phyloP scores from a whole-genome alignment of 495 filamentous ascomycete species.

The Immersiella caudata region DNA sequence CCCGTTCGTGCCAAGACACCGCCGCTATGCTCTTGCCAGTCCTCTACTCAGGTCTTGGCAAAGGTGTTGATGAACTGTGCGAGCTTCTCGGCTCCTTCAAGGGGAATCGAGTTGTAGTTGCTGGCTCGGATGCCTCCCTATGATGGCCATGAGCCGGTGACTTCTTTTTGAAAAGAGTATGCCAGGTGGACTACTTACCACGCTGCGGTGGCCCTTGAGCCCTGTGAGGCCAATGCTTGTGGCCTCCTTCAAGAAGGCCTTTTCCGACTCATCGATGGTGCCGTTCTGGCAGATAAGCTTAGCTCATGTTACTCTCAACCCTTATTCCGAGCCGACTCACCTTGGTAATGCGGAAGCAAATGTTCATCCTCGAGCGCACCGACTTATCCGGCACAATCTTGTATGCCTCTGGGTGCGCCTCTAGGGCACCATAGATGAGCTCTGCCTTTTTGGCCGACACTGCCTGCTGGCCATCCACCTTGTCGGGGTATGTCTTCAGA shows the following conservation, averaged over 20 bases:
- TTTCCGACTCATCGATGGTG: slow-evolving; percentile 65
- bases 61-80: slow-evolving; percentile 61
- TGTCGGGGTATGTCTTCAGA: slow-evolving; percentile 60
- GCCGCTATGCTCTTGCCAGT: neutral
- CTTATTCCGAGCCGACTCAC: slow-evolving; percentile 28
- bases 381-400: slow-evolving; percentile 71
- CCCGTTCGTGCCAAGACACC: too few relatives aligned
- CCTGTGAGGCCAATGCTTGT: slow-evolving; percentile 65
- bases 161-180: neutral
- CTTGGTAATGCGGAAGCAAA: slow-evolving; percentile 77
- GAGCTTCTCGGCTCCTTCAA: slow-evolving; percentile 61
- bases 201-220: slow-evolving; percentile 79
- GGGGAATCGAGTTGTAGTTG: slow-evolving; percentile 67
- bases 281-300: slow-evolving; percentile 45
- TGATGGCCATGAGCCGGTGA: neutral
- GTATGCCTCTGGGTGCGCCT: slow-evolving; percentile 70
- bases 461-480: slow-evolving; percentile 71
- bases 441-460: slow-evolving; percentile 71
- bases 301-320: neutral
- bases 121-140: slow-evolving; percentile 58
- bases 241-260: slow-evolving; percentile 74
- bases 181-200: slow-evolving; percentile 46
- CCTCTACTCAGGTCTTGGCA: slow-evolving; percentile 32
- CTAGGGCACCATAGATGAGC: slow-evolving; percentile 73
- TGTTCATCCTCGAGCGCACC: slow-evolving; percentile 84